Conservation (phyloP, 2,329 filamentous ascomycete genomes). For the Colletotrichum sansevieriae region DNA sequence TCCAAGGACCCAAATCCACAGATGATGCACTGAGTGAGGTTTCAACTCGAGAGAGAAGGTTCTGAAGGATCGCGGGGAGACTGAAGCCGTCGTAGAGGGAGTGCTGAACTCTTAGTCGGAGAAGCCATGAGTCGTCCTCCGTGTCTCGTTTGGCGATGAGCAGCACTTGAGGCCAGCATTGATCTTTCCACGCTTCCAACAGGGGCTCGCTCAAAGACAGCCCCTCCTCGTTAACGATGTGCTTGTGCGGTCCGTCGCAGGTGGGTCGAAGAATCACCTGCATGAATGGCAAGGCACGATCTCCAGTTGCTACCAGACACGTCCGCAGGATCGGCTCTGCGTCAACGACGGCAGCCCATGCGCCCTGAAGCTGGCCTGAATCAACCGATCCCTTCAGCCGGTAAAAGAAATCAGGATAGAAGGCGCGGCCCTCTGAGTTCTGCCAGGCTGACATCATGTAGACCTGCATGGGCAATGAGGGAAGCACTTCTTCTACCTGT, state of each 20-base stretch:
- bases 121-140: conserved; percentile 43
- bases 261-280: conserved; percentile 69
- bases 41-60: not conserved
- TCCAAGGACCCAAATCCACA: conserved; percentile 1
- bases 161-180: conserved; percentile 32
- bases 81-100: conserved; percentile 90
- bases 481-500: conserved; percentile 70
- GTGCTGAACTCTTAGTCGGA: conserved; percentile 80
- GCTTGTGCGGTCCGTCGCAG: conserved; percentile 43
- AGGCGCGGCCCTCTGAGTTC: conserved; percentile 73
- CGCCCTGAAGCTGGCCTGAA: conserved; percentile 58
- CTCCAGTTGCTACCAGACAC: conserved; percentile 67
- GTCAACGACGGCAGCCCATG: conserved; percentile 72
- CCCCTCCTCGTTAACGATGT: conserved; percentile 45
- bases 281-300: conserved; percentile 65
- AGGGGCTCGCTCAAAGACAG: not conserved
- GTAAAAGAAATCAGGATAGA: conserved; percentile 81
- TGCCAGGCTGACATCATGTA: conserved; percentile 87
- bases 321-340: conserved; percentile 78
- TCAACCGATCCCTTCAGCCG: conserved; percentile 57
- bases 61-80: conserved; percentile 71
- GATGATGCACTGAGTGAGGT: not conserved
- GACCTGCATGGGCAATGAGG: conserved; percentile 80
- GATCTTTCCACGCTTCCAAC: not conserved
- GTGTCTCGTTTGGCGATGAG: conserved; percentile 32